Conservation (phyloP, 1,284 basidiomycete species). For the Moesziomyces antarcticus region DNA sequence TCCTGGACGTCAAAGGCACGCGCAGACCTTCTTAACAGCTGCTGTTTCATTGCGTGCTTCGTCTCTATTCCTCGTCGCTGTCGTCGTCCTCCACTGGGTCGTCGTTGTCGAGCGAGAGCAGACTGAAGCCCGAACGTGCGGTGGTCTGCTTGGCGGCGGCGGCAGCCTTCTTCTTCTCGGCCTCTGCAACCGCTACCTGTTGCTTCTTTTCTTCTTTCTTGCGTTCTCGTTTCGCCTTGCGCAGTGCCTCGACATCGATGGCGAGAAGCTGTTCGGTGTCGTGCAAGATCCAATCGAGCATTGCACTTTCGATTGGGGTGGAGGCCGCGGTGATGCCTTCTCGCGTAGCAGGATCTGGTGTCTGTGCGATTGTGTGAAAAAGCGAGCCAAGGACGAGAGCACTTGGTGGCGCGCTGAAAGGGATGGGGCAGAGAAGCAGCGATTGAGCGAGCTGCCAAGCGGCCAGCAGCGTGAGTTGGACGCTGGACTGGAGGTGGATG, state of each 20-base stretch:
- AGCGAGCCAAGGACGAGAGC: conserved; percentile 36
- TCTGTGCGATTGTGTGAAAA: conserved; percentile 34
- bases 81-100: conserved; percentile 15
- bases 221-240: conserved; percentile 42
- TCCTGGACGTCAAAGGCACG: conserved; percentile 17
- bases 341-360: conserved; percentile 15
- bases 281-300: conserved; percentile 41
- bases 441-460: conserved; percentile 41
- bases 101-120: conserved; percentile 31
- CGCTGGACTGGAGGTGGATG: conserved; percentile 38
- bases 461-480: conserved; percentile 42
- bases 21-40: neutral
- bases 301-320: conserved; percentile 19
- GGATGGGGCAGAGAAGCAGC: conserved; percentile 34
- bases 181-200: conserved; percentile 17
- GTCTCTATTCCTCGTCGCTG: conserved; percentile 9
- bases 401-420: conserved; percentile 32
- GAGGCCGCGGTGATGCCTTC: conserved; percentile 17
- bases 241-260: conserved; percentile 47
- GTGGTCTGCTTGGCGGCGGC: conserved; percentile 22
- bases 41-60: neutral
- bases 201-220: conserved; percentile 43
- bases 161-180: conserved; percentile 20
- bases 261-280: conserved; percentile 36
- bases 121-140: conserved; percentile 19